Evolutionary conservation across 1,284 basidiomycete species (phyloP), one percentile per base, ranked within the genome.

Genomic region (Phellinidium pouzarii): DNA sequence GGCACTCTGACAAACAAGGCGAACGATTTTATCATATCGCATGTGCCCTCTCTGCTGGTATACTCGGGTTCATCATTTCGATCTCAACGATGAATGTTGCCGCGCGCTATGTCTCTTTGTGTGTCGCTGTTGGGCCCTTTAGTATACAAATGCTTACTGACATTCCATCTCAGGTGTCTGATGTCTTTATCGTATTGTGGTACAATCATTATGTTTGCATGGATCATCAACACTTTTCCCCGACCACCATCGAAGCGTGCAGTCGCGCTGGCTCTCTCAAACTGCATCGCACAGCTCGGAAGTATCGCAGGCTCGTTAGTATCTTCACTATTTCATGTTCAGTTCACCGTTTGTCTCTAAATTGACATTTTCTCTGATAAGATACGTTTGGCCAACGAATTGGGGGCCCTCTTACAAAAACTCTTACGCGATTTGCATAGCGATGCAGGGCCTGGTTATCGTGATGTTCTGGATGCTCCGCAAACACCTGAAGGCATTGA

Each of bases 401-500:
- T 74, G 70, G 71, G 74, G 72, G 1, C 71, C 70, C 2, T 70
- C 68, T 0, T 76, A 75, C 56, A 58, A 62, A 3, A 65, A 70
- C 36, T 71, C 69, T 3, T 75, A 71, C 54, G 66, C 59, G 3
- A 79, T 82, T 36, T 78, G 76, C 59, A 74, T 79, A 14, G 61
- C 73, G 25, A 66, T 67, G n/a, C 65, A 65, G 8, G 66, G 67
- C 1, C 41, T 70, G 17, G 63, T 67, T 6, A 74, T 78, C 22
- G 56, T 70, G 7, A 75, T 81, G 74, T 74, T 72, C 57, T 71
- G 70, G 54, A 54, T 73, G 42, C 76, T 80, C 65, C 69, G 72
- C 57, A 58, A 58, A 52, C 70, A 73, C 51, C 63, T 76, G 23
- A 64, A 65, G 23, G 43, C 58, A 1, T 54, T 70, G 55, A 75